These are phyloP conservation scores for Starmerella riodocensis DNA, from an alignment of 805 yeast genomes.

Conservation along the genomic window DNA sequence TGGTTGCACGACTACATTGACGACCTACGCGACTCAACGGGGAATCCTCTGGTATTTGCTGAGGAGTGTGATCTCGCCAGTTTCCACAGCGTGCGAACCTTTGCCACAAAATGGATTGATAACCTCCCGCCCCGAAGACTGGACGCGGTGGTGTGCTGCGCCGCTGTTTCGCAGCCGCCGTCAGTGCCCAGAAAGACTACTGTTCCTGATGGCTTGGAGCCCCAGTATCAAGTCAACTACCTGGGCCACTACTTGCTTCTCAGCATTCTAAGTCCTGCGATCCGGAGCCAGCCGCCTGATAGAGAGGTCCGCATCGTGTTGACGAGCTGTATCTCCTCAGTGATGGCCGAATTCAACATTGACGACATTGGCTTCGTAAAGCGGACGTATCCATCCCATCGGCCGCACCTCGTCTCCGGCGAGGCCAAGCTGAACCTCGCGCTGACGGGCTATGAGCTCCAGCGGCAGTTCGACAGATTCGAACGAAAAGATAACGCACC, in stretches of 20 bases:
- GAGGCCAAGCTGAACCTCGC: constrained; percentile 66
- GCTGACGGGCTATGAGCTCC: constrained; percentile 67
- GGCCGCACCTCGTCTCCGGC: constrained; percentile 71
- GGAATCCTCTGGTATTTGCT: constrained; percentile 70
- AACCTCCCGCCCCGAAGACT: constrained; percentile 79
- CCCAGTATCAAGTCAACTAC: constrained; percentile 73
- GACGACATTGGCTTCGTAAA: constrained; percentile 44
- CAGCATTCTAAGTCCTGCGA: constrained; percentile 66
- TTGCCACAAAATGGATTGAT: constrained; percentile 91
- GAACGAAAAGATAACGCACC: constrained; percentile 59
- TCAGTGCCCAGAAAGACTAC: constrained; percentile 45
- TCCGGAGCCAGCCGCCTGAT: constrained; percentile 84
- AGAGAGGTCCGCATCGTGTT: constrained; percentile 77
- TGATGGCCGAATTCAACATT: constrained; percentile 52
- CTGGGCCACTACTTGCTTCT: constrained; percentile 69
- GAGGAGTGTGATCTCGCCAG: constrained; percentile 75
- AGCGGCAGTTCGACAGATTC: constrained; percentile 43
- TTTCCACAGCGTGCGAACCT: constrained; percentile 62
- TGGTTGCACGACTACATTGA: constrained; percentile 75
- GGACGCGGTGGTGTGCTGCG: constrained; percentile 81
- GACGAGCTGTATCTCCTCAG: constrained; percentile 66
- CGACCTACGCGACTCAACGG: constrained; percentile 56
- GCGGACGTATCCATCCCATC: constrained; percentile 42
- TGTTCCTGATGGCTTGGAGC: constrained; percentile 72
- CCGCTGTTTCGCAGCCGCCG: constrained; percentile 67